Evolutionary conservation across 352 stramenopile genomes (phyloP).

Genomic region (Halophytophthora polymorphica): DNA sequence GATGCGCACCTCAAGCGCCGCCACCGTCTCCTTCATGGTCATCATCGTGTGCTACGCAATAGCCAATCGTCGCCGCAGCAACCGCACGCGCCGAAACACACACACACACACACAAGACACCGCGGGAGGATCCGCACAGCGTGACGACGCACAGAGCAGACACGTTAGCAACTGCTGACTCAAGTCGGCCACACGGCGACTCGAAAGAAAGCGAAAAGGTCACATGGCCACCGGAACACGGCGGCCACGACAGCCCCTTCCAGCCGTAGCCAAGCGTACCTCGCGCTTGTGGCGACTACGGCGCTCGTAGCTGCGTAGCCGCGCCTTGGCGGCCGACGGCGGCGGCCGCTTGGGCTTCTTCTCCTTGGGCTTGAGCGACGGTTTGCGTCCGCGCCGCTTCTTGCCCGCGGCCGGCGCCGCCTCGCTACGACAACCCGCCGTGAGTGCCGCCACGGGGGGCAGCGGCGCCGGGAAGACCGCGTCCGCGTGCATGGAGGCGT

Average conservation of each 20-base stretch:
- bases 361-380: slow-evolving; percentile 28
- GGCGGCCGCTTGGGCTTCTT: slow-evolving; percentile 37
- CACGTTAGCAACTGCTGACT: slow-evolving; percentile 11
- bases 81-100: slow-evolving; percentile 4
- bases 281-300: slow-evolving; percentile 52
- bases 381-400: slow-evolving; percentile 44
- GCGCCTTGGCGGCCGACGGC: slow-evolving; percentile 37
- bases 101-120: no score
- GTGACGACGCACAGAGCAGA: slow-evolving; percentile 2
- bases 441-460: slow-evolving; percentile 16
- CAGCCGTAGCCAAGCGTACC: slow-evolving; percentile 19
- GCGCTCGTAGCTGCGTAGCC: slow-evolving; percentile 50
- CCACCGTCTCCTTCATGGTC: slow-evolving; percentile 50
- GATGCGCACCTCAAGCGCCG: slow-evolving; percentile 32
- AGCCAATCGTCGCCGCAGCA: slow-evolving; percentile 9
- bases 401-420: slow-evolving; percentile 15
- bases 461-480: slow-evolving; percentile 17
- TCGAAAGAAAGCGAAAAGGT: neutral
- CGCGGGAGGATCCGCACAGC: slow-evolving; percentile 9
- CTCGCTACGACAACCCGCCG: slow-evolving; percentile 13
- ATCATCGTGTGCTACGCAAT: slow-evolving; percentile 46
- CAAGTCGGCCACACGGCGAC: slow-evolving; percentile 3
- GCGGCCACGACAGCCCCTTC: neutral
- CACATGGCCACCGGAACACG: no score
- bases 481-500: slow-evolving; percentile 20